Evolutionary conservation across 1,139 yeast species (phyloP).

Genomic region (Nakaseomyces nivariensis): DNA sequence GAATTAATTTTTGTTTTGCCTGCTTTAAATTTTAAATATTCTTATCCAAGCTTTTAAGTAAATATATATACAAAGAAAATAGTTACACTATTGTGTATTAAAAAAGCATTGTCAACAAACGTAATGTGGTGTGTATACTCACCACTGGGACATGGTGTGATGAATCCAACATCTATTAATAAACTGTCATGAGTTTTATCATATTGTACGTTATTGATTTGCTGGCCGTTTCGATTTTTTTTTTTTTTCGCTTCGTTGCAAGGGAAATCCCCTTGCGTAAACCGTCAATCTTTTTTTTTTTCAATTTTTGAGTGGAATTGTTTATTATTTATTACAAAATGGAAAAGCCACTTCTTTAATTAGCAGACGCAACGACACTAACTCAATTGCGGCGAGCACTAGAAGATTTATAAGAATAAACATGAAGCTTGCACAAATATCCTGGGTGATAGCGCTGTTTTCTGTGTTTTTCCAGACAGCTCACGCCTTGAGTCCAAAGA

Average conservation of each 20-base stretch:
- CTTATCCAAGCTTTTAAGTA: no score
- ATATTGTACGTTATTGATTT: background rate
- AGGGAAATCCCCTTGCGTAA: background rate
- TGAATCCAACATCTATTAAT: no score
- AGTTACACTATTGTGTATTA: no score
- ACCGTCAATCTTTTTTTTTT: background rate
- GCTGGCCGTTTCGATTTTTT: no score
- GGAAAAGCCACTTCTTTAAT: no score
- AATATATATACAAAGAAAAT: no score
- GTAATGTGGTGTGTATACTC: no score
- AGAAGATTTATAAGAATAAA: background rate
- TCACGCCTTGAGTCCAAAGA: slow-evolving; percentile 18
- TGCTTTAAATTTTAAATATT: no score
- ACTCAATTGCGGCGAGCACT: background rate
- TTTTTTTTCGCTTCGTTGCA: background rate
- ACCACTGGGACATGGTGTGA: no score
- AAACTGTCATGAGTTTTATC: background rate
- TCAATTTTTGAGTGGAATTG: background rate
- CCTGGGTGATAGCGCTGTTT: slow-evolving; percentile 4
- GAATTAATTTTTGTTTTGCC: background rate
- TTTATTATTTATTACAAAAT: no score
- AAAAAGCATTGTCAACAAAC: no score
- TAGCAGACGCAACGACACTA: no score
- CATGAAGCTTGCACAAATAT: background rate
- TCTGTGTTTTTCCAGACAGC: slow-evolving; percentile 1